Base-by-base conservation (phyloP, 2,329 filamentous ascomycete species). In the Anisogramma anomala region DNA sequence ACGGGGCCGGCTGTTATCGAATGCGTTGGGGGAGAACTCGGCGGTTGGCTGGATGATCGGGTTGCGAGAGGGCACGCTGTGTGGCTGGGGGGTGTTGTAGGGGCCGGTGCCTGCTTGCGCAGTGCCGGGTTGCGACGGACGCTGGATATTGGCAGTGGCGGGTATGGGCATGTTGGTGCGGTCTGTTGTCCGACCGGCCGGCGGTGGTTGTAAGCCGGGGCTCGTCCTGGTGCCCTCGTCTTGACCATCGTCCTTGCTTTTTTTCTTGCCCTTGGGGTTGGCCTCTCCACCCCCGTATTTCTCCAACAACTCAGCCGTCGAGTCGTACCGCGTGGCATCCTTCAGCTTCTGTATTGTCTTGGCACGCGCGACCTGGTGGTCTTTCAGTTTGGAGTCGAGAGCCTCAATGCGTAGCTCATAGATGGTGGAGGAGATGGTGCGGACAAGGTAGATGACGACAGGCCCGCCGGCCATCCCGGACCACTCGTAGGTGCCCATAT, bases 291-390 rank as follows among this genome's bases (percentile, higher is more conserved):
- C 83, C 26, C 87, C 88, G 58, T 98, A 98, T 55, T 96, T 98
- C 55, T 96, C 85, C 9, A 98, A 74, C 45, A 98, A 64, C 57
- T 95, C 79, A 55, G 93, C 77, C 1, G 91, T 98, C 23, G 88
- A 91, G 61, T 96, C 85, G 65, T 95, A 98, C 60, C 84, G 94
- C 25, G 91, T 98, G 19, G 88, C 88, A 44, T 82, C 79, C 63
- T 98, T 98, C 48, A 98, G 76, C 62, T 88, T 88, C 58, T 94
- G 82, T 50, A 98, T 96, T 2, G 88, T 94, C 52, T 78, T 78
- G 45, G 84, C 77, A 40, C 89, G 79, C 60, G 95, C 84, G 40
- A 77, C 75, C 53, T 88, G 78, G 26, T 88, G 72, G 15, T 74
- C 74, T 52, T 89, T 82, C 22, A 96, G 70, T 30, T 81, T 73